Base-by-base conservation (phyloP, 805 yeast species). In the Candida maesae region DNA sequence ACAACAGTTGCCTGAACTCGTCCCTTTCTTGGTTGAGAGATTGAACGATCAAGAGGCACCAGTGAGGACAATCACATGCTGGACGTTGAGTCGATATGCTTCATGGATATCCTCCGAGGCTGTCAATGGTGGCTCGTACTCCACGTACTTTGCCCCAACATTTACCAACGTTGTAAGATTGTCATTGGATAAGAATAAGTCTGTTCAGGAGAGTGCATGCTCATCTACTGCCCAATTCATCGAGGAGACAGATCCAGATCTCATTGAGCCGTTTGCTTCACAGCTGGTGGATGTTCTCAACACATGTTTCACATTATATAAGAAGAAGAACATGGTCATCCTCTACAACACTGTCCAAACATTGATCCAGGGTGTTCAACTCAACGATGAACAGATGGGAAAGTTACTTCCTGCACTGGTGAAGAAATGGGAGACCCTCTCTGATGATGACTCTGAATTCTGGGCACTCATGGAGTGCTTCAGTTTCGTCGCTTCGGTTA, bases 141-240 rank as follows among this genome's bases (percentile, higher is more conserved):
- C 88, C 8, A 73, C 67, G 47, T 84, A 83, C 54, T 82, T 85
- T 58, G 67, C 74, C 42, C 93, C 93, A 5, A 87, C 93, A 0
- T 72, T 93, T 44, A 80, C 84, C 52, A 76, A 93, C 2, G 73
- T 93, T 35, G 73, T 93, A 58, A 66, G 61, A 36, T 84, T 93
- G 63, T 79, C 86, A 18, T 66, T 88, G 51, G 98, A 93, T 60
- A 72, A 69, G 38, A 88, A 87, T 66, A 89, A 90, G 59, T 84
- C 84, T 42, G 99, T 91, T n/a, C 99, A 93, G 65, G 91, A 89
- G 55, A 84, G 95, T 42, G 96, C 95, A 2, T 87, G 95, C 52
- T 78, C 89, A 27, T 85, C 96, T 10, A 73, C 91, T 33, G 83
- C 95, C 1, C 81, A 80, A 41, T 84, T 90, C 47, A 79, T 90